Percentiles rank a stretch among this genome's conserved stretches.
phyloP scores from a whole-genome alignment of 495 filamentous ascomycete species.

The Baudoinia panamericana region DNA sequence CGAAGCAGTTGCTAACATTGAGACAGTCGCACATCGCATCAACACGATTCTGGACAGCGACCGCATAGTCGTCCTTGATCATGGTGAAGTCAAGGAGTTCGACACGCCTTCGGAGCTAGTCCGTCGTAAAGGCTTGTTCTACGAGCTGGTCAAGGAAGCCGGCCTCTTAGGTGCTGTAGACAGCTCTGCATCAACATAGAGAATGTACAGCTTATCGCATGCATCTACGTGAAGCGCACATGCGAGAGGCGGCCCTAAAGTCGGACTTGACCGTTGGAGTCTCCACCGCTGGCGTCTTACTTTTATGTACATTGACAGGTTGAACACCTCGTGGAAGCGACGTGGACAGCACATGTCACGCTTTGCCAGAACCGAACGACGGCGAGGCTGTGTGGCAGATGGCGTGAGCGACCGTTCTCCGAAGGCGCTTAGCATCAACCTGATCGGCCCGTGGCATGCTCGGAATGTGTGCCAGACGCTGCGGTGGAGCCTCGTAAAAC shows the following conservation, averaged over 20 bases:
- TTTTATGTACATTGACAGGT: too few relatives aligned
- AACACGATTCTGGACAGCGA: constrained; percentile 94
- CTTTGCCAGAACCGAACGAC: too few relatives aligned
- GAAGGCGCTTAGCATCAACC: too few relatives aligned
- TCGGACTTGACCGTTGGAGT: too few relatives aligned
- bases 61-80: constrained; percentile 75
- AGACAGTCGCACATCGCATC: constrained; percentile 70
- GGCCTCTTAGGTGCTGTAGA: constrained; percentile 24
- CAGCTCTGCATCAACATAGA: background rate
- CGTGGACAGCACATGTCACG: too few relatives aligned
- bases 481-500: too few relatives aligned
- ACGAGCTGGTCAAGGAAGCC: constrained; percentile 31
- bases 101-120: constrained; percentile 32
- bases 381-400: too few relatives aligned
- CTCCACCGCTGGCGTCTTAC: too few relatives aligned
- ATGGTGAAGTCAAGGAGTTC: constrained; percentile 39
- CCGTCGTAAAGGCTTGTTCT: constrained; percentile 29
- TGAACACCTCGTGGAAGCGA: too few relatives aligned
- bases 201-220: background rate
- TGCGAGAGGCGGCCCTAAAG: background rate
- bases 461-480: too few relatives aligned
- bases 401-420: too few relatives aligned
- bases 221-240: background rate
- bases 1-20: background rate
- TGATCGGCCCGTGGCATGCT: too few relatives aligned